Base-by-base conservation (phyloP, 805 yeast species). In the Candida montana region DNA sequence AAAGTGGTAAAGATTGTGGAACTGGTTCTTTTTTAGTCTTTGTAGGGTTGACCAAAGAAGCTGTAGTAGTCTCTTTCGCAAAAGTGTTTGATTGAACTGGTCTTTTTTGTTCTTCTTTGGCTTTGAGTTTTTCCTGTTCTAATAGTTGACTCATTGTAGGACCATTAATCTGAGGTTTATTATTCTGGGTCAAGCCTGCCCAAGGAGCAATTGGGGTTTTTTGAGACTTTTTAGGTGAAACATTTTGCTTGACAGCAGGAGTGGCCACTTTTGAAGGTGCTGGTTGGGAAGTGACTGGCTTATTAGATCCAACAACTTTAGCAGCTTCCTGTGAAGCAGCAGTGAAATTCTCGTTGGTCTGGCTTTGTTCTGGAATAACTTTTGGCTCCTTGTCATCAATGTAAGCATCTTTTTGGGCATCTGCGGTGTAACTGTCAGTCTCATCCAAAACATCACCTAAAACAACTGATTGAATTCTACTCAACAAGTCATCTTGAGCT, bases 101-200 rank as follows among this genome's bases (percentile, higher is more conserved):
- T 30, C 41, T 49, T 21, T 50, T 51, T 33, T 53, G 51, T 28
- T 56, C 51, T 37, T 48, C 55, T 27, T 64, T 65, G 42, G 65
- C 64, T 51, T 72, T 76, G 24, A 71, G 71, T 45, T 74, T 75
- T 42, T 74, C 63, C 19, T 54, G 33, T 47, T 62, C 62, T 53
- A 75, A 81, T 42, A 76, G 74, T 55, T 77, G 75, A 39, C 69
- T 67, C 51, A 77, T 62, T 0, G 80, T 62, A 40, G 74, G 44
- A n/a, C 62, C 55, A 11, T 78, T 11, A 13, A 50, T 41, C 33
- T 53, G 46, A 16, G 32, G 12, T 8, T 17, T 37, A 2, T 33
- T 21, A 5, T 15, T 23, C 11, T 29, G 29, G 6, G 53, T 45
- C 18, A 57, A 52, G 1, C 54, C 45, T n/a, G 81, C 81, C 81